These are phyloP conservation scores for Mortierella sp. DNA, from an alignment of 371 early-diverging fungal genomes.

Conservation along the genomic window DNA sequence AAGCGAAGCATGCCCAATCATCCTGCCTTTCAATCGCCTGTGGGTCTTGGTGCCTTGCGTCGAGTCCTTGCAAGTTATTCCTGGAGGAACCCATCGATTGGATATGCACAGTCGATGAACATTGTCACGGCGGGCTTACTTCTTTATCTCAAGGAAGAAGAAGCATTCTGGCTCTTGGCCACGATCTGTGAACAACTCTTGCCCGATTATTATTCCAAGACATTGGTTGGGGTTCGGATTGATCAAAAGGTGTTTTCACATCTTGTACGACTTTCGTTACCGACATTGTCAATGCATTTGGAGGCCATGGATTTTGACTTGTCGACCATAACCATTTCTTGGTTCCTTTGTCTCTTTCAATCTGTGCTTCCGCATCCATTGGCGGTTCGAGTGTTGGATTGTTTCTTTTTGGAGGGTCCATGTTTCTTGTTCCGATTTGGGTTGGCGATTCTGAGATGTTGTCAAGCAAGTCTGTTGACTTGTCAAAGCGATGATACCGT, in stretches of 20 bases:
- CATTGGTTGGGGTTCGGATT: slow-evolving; percentile 71
- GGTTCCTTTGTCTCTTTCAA: slow-evolving; percentile 74
- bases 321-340: slow-evolving; percentile 69
- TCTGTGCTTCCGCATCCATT: slow-evolving; percentile 59
- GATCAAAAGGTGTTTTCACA: slow-evolving; percentile 70
- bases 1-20: slow-evolving; percentile 68
- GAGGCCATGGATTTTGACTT: slow-evolving; percentile 64
- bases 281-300: slow-evolving; percentile 61
- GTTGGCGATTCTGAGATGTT: slow-evolving; percentile 67
- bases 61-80: slow-evolving; percentile 70
- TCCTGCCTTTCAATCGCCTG: slow-evolving; percentile 66
- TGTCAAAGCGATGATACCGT: slow-evolving; percentile 65
- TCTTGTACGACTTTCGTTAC: slow-evolving; percentile 61
- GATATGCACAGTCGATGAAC: slow-evolving; percentile 78
- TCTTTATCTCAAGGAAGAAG: slow-evolving; percentile 68
- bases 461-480: slow-evolving; percentile 56
- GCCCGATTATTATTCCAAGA: slow-evolving; percentile 74
- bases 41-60: slow-evolving; percentile 68
- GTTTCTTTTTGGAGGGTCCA: slow-evolving; percentile 67
- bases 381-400: slow-evolving; percentile 54
- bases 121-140: slow-evolving; percentile 71
- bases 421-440: slow-evolving; percentile 70
- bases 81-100: slow-evolving; percentile 70
- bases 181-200: slow-evolving; percentile 54
- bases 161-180: slow-evolving; percentile 73